Evolutionary conservation across 2,329 filamentous ascomycete genomes (phyloP).

Genomic region (Westerdykella sp.): DNA sequence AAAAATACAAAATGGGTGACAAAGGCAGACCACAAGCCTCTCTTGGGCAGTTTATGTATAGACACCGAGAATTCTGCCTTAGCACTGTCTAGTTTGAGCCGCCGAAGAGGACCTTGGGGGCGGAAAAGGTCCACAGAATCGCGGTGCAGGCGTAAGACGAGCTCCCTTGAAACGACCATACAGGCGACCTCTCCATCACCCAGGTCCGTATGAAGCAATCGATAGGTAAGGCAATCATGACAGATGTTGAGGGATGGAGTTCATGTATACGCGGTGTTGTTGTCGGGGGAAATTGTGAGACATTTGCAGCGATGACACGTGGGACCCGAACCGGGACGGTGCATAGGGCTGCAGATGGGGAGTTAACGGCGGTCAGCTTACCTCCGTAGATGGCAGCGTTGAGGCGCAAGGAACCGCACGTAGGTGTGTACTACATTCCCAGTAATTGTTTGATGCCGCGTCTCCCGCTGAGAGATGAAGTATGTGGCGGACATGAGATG

Average conservation of each 20-base stretch:
- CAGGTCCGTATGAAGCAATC: neutral
- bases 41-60: neutral
- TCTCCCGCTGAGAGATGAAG: too few species aligned
- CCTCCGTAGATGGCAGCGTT: neutral
- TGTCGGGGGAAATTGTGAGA: slow-evolving; percentile 15
- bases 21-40: too few species aligned
- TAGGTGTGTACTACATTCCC: too few species aligned
- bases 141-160: slow-evolving; percentile 9
- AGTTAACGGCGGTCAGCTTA: slow-evolving; percentile 22
- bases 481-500: too few species aligned
- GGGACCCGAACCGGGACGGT: slow-evolving; percentile 20
- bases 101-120: slow-evolving; percentile 9
- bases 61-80: slow-evolving; percentile 7
- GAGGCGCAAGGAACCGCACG: too few species aligned
- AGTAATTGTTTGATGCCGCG: too few species aligned
- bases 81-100: slow-evolving; percentile 4
- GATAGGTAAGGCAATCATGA: neutral
- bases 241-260: neutral
- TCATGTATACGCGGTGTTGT: neutral
- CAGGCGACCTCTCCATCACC: neutral
- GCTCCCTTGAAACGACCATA: slow-evolving; percentile 14
- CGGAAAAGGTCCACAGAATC: slow-evolving; percentile 10
- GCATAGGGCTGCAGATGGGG: slow-evolving; percentile 31
- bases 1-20: too few species aligned
- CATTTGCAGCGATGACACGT: slow-evolving; percentile 23